Evolutionary conservation across 164 flowering plant genomes (phyloP).

Genomic region (Vitis cinerea): DNA sequence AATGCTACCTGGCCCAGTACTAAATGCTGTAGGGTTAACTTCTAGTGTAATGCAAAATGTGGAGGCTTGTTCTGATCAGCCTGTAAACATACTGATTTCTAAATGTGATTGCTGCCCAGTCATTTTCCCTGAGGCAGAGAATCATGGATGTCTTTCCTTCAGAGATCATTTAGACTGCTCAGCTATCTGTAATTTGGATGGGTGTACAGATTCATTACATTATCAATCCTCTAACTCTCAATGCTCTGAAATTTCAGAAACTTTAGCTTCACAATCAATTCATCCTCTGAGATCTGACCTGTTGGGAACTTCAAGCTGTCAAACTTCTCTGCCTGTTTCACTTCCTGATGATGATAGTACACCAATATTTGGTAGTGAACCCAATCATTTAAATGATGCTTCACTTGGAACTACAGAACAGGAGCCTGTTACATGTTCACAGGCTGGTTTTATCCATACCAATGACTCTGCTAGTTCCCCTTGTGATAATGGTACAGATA

Average conservation of each 20-base stretch:
- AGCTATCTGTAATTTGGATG: conserved; percentile 20
- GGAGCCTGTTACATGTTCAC: conserved; percentile 12
- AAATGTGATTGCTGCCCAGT: conserved; percentile 35
- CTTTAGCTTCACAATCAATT: conserved; percentile 24
- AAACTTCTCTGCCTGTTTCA: conserved; percentile 21
- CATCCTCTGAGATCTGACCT: conserved; percentile 28
- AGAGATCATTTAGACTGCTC: conserved; percentile 24
- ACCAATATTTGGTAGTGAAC: conserved; percentile 21
- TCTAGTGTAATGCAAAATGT: conserved; percentile 28
- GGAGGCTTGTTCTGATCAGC: conserved; percentile 24
- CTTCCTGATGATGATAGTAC: conserved; percentile 26
- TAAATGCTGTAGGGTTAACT: conserved; percentile 21
- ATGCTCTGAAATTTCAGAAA: conserved; percentile 24
- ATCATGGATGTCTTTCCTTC: conserved; percentile 25
- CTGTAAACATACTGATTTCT: conserved; percentile 30
- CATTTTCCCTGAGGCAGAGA: conserved; percentile 32
- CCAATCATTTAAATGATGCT: conserved; percentile 21
- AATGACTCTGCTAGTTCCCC: conserved; percentile 31
- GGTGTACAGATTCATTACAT: conserved; percentile 25
- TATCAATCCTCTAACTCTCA: conserved; percentile 29
- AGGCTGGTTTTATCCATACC: conserved; percentile 31
- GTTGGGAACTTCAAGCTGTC: conserved; percentile 31
- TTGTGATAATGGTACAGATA: conserved; percentile 28
- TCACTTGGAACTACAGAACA: conserved; percentile 30
- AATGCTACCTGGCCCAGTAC: conserved; percentile 21